Evolutionary conservation across 2,329 filamentous ascomycete species (phyloP).

Genomic region (Coniochaeta sp.): DNA sequence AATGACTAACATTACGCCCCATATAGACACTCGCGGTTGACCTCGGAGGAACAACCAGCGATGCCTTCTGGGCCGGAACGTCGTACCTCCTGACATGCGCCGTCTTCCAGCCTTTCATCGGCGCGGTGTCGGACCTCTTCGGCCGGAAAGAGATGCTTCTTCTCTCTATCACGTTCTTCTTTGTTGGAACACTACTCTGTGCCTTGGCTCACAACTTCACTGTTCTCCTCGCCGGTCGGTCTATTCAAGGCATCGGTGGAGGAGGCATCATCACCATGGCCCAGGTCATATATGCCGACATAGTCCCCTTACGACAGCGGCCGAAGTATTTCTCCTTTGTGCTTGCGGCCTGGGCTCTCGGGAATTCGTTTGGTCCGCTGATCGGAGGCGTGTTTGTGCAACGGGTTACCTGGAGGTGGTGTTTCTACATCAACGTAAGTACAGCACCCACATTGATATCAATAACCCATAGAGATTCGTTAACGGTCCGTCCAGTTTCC

Average conservation of each 20-base stretch:
- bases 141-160: conserved; percentile 37
- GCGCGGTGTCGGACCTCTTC: conserved; percentile 36
- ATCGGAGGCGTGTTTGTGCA: conserved; percentile 27
- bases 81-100: conserved; percentile 36
- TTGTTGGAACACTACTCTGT: conserved; percentile 32
- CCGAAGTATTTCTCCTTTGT: conserved; percentile 32
- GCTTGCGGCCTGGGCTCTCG: conserved; percentile 30
- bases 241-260: conserved; percentile 31
- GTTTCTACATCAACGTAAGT: conserved; percentile 36
- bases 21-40: conserved; percentile 23
- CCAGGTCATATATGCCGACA: conserved; percentile 32
- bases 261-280: conserved; percentile 32
- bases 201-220: conserved; percentile 23
- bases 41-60: conserved; percentile 24
- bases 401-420: conserved; percentile 35
- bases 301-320: conserved; percentile 32
- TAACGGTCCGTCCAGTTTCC: conserved; percentile 20
- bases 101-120: conserved; percentile 33
- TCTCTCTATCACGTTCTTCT: conserved; percentile 34
- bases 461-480: too few species aligned
- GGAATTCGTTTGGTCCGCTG: conserved; percentile 30
- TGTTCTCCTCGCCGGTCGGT: conserved; percentile 27
- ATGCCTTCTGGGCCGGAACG: conserved; percentile 41
- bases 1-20: background rate
- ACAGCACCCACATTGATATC: background rate